Conservation (phyloP, 1,284 basidiomycete species). For the Ganoderma meredithae region DNA sequence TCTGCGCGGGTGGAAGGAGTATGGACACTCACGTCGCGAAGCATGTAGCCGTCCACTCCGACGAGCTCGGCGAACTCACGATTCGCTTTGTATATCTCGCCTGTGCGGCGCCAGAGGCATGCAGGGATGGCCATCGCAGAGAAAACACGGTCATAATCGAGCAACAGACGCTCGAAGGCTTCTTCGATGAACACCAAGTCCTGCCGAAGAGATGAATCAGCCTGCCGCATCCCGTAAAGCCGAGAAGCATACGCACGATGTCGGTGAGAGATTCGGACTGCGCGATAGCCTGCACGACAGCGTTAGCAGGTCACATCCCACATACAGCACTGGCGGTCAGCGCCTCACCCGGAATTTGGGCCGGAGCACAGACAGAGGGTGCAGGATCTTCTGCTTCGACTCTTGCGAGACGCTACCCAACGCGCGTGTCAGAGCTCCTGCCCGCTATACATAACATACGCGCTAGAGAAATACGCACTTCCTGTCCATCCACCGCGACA, state of each 20-base stretch:
- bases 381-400: conserved; percentile 89
- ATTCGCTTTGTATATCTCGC: conserved; percentile 98
- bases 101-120: conserved; percentile 95
- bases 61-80: conserved; percentile 92
- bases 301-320: conserved; percentile 22
- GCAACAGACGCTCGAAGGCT: conserved; percentile 92
- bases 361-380: conserved; percentile 88
- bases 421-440: not conserved
- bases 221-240: conserved; percentile 6
- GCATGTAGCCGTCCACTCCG: conserved; percentile 82
- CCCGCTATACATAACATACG: not conserved
- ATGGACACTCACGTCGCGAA: conserved; percentile 69
- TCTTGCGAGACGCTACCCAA: conserved; percentile 80
- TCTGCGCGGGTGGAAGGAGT: conserved; percentile 38
- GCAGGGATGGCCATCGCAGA: conserved; percentile 96
- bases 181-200: conserved; percentile 99
- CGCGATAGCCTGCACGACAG: conserved; percentile 73
- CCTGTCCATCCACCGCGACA: conserved; percentile 94
- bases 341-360: conserved; percentile 87
- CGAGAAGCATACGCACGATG: conserved; percentile 58
- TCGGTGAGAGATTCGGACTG: conserved; percentile 81
- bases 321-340: conserved; percentile 1
- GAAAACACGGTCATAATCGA: conserved; percentile 97
- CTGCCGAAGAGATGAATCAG: conserved; percentile 43
- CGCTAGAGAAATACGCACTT: conserved; percentile 59